Evolutionary conservation across 805 yeast genomes (phyloP), one percentile per base, ranked within the genome.

Genomic region (Candida boleticola): DNA sequence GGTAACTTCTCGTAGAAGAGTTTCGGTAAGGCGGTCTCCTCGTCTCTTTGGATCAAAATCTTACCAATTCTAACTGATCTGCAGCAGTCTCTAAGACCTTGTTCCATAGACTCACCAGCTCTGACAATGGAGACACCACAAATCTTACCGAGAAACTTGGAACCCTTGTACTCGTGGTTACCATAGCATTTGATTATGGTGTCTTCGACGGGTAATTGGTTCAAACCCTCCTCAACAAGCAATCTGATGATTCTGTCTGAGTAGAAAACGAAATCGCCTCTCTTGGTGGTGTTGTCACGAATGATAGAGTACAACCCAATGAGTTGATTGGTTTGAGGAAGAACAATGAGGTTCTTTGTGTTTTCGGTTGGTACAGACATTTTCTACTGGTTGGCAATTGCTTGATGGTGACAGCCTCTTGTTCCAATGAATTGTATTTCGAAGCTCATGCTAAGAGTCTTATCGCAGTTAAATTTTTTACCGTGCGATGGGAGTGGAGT

Each of bases 91-190:
- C 99, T 81, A 50, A 93, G 73, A 26, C 98, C 99, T 74, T 89
- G 95, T 66, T 93, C 99, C 99, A 93, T 93, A 34, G 95, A 85
- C 66, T 93, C 99, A 51, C 99, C 99, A 4, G 99, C 99, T 61
- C 99, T 79, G 55, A 93, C 95, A 60, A 93, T 93, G 14, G 97
- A 89, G 29, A 93, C 99, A 51, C 99, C 99, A 63, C 98, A 92
- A 46, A 93, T 93, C 65, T 88, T 89, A 34, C 99, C 98, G 56
- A 80, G 68, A 63, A 92, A 92, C 45, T 75, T 73, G 43, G 84
- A 83, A 11, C 99, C 99, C 3, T 78, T 74, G 61, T 79, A 89
- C 29, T 67, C 65, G 49, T 80, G 75, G 40, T 83, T 84, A 10
- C 93, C 82, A 36, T 95, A 92, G 27, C 98, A 90, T 40, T 74